Percentiles rank a stretch among this genome's conserved stretches.
Conservation (phyloP, 257 asterid genomes). For the Solanum rostratum region DNA sequence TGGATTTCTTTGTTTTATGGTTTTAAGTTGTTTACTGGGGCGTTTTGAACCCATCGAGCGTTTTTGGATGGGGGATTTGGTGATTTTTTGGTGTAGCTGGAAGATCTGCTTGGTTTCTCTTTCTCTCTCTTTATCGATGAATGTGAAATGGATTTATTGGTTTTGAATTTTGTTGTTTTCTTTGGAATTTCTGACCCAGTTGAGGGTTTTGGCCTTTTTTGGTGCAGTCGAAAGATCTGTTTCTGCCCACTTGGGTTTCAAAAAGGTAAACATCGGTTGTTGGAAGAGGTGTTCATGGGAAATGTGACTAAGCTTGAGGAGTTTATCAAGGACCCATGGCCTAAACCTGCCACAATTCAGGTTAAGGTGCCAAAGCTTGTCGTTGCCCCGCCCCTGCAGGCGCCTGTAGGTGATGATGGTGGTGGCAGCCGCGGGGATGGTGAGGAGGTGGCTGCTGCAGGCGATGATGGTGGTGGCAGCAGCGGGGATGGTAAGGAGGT, state of each 20-base stretch:
- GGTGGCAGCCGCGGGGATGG: too few species aligned
- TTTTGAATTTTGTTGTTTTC: neutral
- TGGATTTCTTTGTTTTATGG: slow-evolving; percentile 3
- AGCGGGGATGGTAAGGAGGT: neutral
- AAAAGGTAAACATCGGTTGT: too few species aligned
- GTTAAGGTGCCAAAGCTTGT: slow-evolving; percentile 77
- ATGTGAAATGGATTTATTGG: neutral
- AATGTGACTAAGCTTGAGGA: slow-evolving; percentile 64
- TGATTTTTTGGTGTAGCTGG: neutral
- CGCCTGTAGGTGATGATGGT: too few species aligned
- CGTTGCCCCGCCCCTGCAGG: slow-evolving; percentile 7
- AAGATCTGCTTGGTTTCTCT: neutral
- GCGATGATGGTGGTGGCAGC: too few species aligned
- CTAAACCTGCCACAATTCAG: slow-evolving; percentile 63
- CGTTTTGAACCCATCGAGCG: neutral
- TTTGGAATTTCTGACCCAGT: slow-evolving; percentile 1
- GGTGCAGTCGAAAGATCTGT: slow-evolving; percentile 80
- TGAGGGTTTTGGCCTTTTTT: slow-evolving; percentile 18
- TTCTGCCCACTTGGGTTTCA: slow-evolving; percentile 25
- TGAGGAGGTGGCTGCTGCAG: too few species aligned
- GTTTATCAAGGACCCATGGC: slow-evolving; percentile 79
- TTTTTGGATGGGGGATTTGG: neutral
- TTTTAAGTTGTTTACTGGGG: slow-evolving; percentile 1
- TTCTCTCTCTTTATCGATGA: neutral
- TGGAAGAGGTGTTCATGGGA: slow-evolving; percentile 33